Base-by-base conservation (phyloP, 768 basidiomycete genomes). In the Dentipellis sp. region DNA sequence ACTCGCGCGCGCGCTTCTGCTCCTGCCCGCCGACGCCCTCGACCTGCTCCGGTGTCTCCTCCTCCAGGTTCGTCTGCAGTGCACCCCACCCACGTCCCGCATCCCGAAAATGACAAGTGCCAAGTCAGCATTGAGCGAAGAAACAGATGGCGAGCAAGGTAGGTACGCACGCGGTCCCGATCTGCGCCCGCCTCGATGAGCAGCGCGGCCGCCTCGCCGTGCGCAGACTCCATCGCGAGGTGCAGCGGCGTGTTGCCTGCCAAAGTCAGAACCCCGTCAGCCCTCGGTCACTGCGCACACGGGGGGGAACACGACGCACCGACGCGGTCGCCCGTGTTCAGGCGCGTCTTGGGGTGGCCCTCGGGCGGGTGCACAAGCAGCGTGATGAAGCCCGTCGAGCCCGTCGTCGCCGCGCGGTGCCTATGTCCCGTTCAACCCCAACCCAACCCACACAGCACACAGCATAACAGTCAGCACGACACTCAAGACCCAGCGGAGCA, bases 131-230 rank as follows among this genome's bases (percentile, higher is more conserved):
- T 3, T 6, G 29, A 6, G 6, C 29, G 23, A 59, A 53, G 47
- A 54, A 59, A 52, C 56, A 50, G 21, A 55, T 29, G 11, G 1
- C 12, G 21, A 23, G n/a, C 6, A 52, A 55, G 54, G 55, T 37
- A 52, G 53, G 29, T 29, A 54, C 89, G 61, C 71, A 94, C 94
- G 63, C 91, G 78, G 61, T 80, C 80, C 34, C 95, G 84, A 75
- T 97, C 95, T 8, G 94, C 94, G 17, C 95, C 95, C 48, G 92
- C 94, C 67, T 95, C 91, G 58, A 99, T 95, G 52, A 99, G 78
- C 51, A 88, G 69, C 2, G 93, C 88, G 10, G 95, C 95, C 14
- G 84, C 88, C 66, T 92, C 86, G 12, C 91, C 95, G 66, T 97
- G 90, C 16, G 86, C 95, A 54, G 90, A 93, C 64, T 99, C 95